Conservation (phyloP, 345 rosid genomes). For the Citrus cavaleriei region DNA sequence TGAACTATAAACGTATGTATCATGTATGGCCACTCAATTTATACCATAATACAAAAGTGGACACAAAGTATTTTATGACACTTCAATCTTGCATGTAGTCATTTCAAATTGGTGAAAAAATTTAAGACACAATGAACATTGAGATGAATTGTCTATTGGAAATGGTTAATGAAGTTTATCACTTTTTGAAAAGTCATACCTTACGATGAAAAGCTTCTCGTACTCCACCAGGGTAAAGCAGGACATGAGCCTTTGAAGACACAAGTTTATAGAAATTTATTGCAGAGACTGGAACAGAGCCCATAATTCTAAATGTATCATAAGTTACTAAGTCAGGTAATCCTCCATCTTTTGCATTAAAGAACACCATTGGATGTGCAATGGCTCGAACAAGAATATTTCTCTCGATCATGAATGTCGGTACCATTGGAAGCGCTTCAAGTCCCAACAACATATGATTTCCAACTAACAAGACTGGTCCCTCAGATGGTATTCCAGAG, state of each 20-base stretch:
- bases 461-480: slow-evolving; percentile 55
- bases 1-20: too few species aligned
- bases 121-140: too few species aligned
- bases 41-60: too few species aligned
- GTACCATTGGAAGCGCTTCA: slow-evolving; percentile 28
- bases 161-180: too few species aligned
- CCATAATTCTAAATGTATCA: slow-evolving; percentile 51
- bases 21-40: too few species aligned
- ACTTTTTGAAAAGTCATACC: slow-evolving; percentile 17
- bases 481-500: slow-evolving; percentile 49
- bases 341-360: slow-evolving; percentile 4
- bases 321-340: slow-evolving; percentile 9
- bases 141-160: too few species aligned
- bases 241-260: slow-evolving; percentile 55
- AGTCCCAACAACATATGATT: slow-evolving; percentile 49
- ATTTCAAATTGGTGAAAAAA: too few species aligned
- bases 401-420: slow-evolving; percentile 25
- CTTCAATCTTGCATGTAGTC: too few species aligned
- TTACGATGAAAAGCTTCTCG: slow-evolving; percentile 75
- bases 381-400: slow-evolving; percentile 44
- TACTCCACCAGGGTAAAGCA: slow-evolving; percentile 71
- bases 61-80: neutral
- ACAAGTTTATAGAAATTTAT: slow-evolving; percentile 57
- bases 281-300: slow-evolving; percentile 63
- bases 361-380: slow-evolving; percentile 45